Percentiles rank a stretch among this genome's conserved stretches.
Conservation (phyloP, 192 early-diverging fungal genomes). For the Chytriomyces sp. region DNA sequence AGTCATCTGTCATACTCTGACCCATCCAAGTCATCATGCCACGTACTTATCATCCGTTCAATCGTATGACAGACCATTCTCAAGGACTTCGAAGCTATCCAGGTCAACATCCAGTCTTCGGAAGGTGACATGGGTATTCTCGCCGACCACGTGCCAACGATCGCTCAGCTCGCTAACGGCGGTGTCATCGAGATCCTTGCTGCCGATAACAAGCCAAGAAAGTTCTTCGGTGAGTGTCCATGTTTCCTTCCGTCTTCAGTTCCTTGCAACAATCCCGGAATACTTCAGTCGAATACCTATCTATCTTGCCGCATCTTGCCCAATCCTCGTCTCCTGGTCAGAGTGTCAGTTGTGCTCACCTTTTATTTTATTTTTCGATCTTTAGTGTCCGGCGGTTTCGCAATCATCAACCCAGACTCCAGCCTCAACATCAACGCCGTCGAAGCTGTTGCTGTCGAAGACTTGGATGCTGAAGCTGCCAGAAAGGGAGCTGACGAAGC, state of each 20-base stretch:
- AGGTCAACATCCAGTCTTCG: slow-evolving; percentile 91
- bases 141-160: slow-evolving; percentile 95
- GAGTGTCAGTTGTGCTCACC: not conserved
- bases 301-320: no score
- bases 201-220: slow-evolving; percentile 73
- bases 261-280: no score
- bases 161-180: slow-evolving; percentile 89
- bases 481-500: slow-evolving; percentile 81
- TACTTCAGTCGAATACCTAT: no score
- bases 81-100: slow-evolving; percentile 74
- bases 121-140: slow-evolving; percentile 98
- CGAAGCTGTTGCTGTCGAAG: slow-evolving; percentile 88
- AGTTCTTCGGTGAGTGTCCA: slow-evolving; percentile 82
- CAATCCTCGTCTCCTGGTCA: not conserved
- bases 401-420: slow-evolving; percentile 95
- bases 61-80: slow-evolving; percentile 64
- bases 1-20: not conserved
- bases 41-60: not conserved
- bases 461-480: slow-evolving; percentile 82
- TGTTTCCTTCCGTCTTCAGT: no score
- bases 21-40: slow-evolving; percentile 2
- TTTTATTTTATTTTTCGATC: slow-evolving; percentile 2
- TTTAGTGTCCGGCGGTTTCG: slow-evolving; percentile 92
- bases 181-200: slow-evolving; percentile 85
- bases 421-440: slow-evolving; percentile 95